phyloP scores from a whole-genome alignment of 75 land plant species.

The Gnetum montanum region DNA sequence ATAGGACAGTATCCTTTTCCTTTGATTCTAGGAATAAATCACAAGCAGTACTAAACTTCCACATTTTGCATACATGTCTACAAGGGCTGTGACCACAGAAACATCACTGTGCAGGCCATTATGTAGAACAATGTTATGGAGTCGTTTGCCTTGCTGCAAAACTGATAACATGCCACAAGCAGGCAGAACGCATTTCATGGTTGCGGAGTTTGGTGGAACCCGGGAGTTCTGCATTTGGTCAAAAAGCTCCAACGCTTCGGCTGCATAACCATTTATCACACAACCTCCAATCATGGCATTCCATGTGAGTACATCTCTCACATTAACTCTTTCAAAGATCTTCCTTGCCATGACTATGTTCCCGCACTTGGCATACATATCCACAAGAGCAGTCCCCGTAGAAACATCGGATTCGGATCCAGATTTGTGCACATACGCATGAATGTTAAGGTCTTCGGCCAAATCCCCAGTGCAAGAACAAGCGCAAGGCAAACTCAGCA shows the following conservation, averaged over 20 bases:
- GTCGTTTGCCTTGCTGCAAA: constrained; percentile 20
- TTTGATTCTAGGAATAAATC: constrained; percentile 20
- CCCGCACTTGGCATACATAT: constrained; percentile 33
- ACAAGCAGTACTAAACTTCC: constrained; percentile 32
- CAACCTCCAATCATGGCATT: constrained; percentile 47
- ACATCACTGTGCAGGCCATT: constrained; percentile 21
- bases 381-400: constrained; percentile 32
- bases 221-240: constrained; percentile 32
- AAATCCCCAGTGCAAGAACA: constrained; percentile 9
- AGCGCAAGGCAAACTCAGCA: constrained; percentile 15
- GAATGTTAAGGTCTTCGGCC: constrained; percentile 17
- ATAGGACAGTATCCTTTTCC: constrained; percentile 34
- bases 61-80: constrained; percentile 59
- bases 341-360: constrained; percentile 21
- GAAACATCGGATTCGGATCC: constrained; percentile 30
- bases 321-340: constrained; percentile 25
- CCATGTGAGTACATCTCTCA: constrained; percentile 44
- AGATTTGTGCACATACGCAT: constrained; percentile 25
- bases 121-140: constrained; percentile 16
- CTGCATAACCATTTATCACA: constrained; percentile 32
- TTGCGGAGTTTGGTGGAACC: constrained; percentile 37
- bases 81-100: constrained; percentile 32
- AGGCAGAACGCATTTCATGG: constrained; percentile 36
- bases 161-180: constrained; percentile 48
- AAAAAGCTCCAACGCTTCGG: constrained; percentile 41